Conservation (phyloP, 2,329 filamentous ascomycete species). For the Apiospora kogelbergensis region DNA sequence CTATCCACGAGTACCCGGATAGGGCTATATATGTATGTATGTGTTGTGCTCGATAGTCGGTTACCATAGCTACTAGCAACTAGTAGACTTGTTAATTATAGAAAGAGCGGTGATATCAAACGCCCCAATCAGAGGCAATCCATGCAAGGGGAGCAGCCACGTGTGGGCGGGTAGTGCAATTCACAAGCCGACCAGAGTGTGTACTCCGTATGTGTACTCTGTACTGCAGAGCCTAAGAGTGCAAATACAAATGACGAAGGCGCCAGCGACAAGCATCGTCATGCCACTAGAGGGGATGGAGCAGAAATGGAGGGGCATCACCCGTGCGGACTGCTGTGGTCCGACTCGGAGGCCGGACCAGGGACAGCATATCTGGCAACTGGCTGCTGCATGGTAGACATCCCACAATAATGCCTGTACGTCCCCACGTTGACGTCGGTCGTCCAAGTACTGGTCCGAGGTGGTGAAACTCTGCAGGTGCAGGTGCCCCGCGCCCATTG, state of each 20-base stretch:
- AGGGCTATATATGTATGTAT: too few relatives aligned
- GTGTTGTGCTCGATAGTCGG: too few relatives aligned
- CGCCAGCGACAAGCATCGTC: neutral
- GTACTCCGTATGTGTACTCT: too few relatives aligned
- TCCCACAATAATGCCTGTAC: constrained; percentile 7
- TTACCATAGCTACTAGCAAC: too few relatives aligned
- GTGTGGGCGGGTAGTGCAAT: neutral
- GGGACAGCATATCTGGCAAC: too few relatives aligned
- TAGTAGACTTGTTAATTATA: neutral
- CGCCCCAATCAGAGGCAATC: neutral
- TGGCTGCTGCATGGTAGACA: neutral
- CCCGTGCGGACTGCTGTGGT: constrained; percentile 4
- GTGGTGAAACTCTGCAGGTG: neutral
- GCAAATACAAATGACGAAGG: neutral
- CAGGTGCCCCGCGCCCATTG: constrained; percentile 9
- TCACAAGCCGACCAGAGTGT: neutral
- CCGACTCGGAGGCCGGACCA: neutral
- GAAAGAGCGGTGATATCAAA: neutral
- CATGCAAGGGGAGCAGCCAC: constrained; percentile 1
- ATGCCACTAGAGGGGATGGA: neutral
- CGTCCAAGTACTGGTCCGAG: neutral
- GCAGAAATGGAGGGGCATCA: neutral
- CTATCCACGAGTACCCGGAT: neutral
- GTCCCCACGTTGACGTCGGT: constrained; percentile 4
- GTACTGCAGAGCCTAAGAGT: too few relatives aligned